Evolutionary conservation across 345 rosid genomes (phyloP), one percentile per base, ranked within the genome.

Genomic region (Schrenkiella parvula): DNA sequence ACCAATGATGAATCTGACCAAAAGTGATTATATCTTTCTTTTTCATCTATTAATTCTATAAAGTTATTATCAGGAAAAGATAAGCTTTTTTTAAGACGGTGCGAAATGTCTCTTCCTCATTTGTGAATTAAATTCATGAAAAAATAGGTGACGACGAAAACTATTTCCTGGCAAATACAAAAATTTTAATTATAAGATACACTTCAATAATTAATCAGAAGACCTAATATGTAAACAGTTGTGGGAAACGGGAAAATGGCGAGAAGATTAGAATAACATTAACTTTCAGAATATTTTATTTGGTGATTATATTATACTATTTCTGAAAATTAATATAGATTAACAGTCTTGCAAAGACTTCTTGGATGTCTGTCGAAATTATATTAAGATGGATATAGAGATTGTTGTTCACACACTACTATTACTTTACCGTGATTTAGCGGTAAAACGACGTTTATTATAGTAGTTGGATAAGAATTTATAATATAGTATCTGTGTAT

Each of bases 81-180:
- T 75, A 75, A 75, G 64, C 29, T 61, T 75, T 59, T 60, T 53
- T 32, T 32, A 41, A 52, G 70, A 42, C 74, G 48, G 63, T 75
- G 74, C 56, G 4, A 60, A 41, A 68, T 68, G 79, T 68, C 79
- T 23, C 32, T 61, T 68, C 18, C 43, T 34, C 50, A 61, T 68
- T 59, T 22, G 19, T 3, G 25, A 22, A 38, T 38, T n/a, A 59
- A 14, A 21, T 37, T 38, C 5, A 8, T 19, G 17, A 14, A 12
- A 37, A 34, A 21, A 17, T 18, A 19, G 19, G 5, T 2, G n/a
- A 25, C 4, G 15, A n/a, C n/a, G n/a, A n/a, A 38, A 39, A 37
- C 12, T 19, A 56, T 22, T 10, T 11, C 3, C 9, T 22, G 15
- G 17, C 26, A 52, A 26, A 25, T 4, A 52, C 5, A 53, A n/a